Evolutionary conservation across 192 early-diverging fungal genomes (phyloP).

Genomic region (Oehlia diaphana): DNA sequence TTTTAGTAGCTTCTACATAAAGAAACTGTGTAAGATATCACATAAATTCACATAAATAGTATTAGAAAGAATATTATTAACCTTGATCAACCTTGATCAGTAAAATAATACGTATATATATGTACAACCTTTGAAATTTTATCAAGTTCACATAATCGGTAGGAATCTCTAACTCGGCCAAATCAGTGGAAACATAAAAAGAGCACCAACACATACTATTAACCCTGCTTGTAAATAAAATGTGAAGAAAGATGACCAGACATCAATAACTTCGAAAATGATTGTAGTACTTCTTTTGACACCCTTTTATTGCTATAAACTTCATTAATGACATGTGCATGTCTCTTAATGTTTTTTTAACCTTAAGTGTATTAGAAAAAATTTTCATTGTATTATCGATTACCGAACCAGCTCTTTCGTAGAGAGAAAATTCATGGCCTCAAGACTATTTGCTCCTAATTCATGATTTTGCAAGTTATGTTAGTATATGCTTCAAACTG

Average conservation of each 20-base stretch:
- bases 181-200: constrained; percentile 13
- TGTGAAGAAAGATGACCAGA: constrained; percentile 1
- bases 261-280: constrained; percentile 7
- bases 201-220: not conserved
- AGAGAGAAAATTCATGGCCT: constrained; percentile 14
- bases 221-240: not conserved
- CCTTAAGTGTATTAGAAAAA: not conserved
- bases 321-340: constrained; percentile 14
- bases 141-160: constrained; percentile 3
- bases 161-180: constrained; percentile 15
- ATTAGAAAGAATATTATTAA: not conserved
- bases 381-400: not conserved
- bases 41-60: no score
- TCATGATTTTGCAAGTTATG: constrained; percentile 11
- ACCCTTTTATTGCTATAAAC: not conserved
- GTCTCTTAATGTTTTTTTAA: not conserved
- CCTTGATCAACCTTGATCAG: constrained; percentile 9
- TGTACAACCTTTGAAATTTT: not conserved
- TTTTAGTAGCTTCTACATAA: not conserved
- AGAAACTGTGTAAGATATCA: no score
- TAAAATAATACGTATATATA: not conserved
- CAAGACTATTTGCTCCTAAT: constrained; percentile 3
- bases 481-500: not conserved
- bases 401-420: constrained; percentile 18
- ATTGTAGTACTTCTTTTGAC: constrained; percentile 22